Conservation (phyloP, 805 yeast species). For the Teunomyces atbi region DNA sequence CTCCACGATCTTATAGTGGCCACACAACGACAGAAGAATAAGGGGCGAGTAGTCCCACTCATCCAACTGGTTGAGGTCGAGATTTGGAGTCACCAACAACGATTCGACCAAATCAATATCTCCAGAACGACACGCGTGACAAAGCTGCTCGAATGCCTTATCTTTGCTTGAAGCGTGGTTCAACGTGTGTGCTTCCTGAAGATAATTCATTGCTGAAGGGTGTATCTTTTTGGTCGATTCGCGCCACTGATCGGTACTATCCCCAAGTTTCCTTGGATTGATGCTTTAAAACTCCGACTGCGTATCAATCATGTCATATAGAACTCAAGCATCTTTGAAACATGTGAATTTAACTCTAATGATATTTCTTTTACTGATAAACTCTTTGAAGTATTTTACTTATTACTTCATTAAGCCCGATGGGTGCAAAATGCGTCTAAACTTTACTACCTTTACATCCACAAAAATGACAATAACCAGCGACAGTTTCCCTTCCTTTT, state of each 20-base stretch:
- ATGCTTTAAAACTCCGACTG: too few relatives aligned
- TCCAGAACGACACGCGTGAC: conserved; percentile 68
- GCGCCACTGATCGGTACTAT: too few relatives aligned
- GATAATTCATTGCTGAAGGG: background rate
- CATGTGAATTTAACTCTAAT: too few relatives aligned
- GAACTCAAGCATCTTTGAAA: too few relatives aligned
- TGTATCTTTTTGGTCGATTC: background rate
- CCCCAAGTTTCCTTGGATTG: too few relatives aligned
- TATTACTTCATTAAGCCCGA: background rate
- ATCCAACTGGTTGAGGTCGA: conserved; percentile 53
- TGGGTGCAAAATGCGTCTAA: conserved; percentile 1
- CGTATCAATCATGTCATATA: too few relatives aligned
- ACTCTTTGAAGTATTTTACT: too few relatives aligned
- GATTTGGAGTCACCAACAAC: conserved; percentile 43
- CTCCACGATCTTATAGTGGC: conserved; percentile 64
- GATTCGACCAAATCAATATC: conserved; percentile 64
- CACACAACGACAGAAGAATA: conserved; percentile 71
- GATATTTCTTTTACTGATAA: too few relatives aligned
- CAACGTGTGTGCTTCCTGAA: conserved; percentile 2
- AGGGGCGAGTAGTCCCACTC: conserved; percentile 76
- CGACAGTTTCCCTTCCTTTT: background rate
- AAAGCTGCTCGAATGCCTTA: conserved; percentile 45
- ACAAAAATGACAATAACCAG: background rate
- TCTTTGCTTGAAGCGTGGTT: background rate
- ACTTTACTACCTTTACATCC: background rate